Conservation (phyloP, 805 yeast species). For the Millerago galiae region DNA sequence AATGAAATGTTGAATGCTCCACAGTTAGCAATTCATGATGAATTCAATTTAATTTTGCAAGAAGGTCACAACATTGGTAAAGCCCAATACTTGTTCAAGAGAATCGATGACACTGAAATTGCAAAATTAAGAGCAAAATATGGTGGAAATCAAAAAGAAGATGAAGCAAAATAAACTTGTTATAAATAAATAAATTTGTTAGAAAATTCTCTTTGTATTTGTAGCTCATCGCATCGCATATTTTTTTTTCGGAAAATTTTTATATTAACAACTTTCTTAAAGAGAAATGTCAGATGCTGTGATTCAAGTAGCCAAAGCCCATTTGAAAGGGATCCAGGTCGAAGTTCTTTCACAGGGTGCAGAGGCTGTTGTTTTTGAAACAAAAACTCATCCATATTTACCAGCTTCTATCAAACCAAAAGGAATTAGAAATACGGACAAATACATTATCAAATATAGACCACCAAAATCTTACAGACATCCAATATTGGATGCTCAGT, state of each 20-base stretch:
- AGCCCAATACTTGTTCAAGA: constrained; percentile 84
- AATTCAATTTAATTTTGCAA: constrained; percentile 59
- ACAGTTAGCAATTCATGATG: constrained; percentile 66
- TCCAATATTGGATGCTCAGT: constrained; percentile 64
- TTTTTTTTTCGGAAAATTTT: no score
- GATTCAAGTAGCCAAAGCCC: constrained; percentile 34
- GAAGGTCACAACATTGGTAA: constrained; percentile 85
- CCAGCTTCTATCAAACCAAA: constrained; percentile 23
- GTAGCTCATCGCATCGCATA: background rate
- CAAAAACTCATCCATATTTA: constrained; percentile 61
- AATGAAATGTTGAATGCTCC: constrained; percentile 81
- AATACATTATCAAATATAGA: constrained; percentile 71
- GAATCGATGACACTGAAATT: constrained; percentile 86
- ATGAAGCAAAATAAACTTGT: background rate
- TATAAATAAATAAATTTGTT: no score
- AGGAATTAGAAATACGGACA: constrained; percentile 18
- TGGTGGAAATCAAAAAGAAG: constrained; percentile 63
- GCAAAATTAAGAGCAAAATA: constrained; percentile 81
- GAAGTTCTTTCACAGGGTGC: constrained; percentile 78
- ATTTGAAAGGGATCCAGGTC: constrained; percentile 45
- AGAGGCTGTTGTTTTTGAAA: constrained; percentile 72
- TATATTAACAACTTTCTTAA: no score
- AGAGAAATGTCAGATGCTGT: constrained; percentile 53
- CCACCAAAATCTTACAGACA: constrained; percentile 92
- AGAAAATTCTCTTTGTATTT: background rate